Percentiles rank a stretch among this genome's conserved stretches.
phyloP scores from a whole-genome alignment of 2,329 filamentous ascomycete genomes.

The Scopulariopsis brevicaulis region DNA sequence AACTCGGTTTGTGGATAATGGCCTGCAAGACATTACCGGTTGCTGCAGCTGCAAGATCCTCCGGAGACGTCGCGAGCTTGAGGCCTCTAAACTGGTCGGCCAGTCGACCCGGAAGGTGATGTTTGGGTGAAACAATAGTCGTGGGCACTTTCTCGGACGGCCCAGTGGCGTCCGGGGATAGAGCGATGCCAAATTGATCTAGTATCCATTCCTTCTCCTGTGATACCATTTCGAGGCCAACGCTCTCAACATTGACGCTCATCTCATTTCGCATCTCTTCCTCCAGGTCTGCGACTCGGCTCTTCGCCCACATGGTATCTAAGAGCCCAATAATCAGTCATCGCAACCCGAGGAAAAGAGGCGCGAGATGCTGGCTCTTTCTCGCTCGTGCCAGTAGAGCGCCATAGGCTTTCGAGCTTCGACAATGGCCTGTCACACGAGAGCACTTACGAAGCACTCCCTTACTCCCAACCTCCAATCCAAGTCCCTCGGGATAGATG shows the following conservation, averaged over 20 bases:
- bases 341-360: neutral
- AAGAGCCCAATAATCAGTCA: conserved; percentile 31
- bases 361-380: neutral
- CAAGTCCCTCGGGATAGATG: conserved; percentile 70
- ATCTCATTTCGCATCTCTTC: conserved; percentile 67
- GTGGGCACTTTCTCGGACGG: conserved; percentile 3
- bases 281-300: conserved; percentile 62
- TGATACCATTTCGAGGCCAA: conserved; percentile 73
- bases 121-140: neutral
- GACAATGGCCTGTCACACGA: neutral
- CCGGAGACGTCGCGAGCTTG: conserved; percentile 52
- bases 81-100: conserved; percentile 72
- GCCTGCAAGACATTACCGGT: neutral
- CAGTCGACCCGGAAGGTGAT: conserved; percentile 48
- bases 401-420: neutral
- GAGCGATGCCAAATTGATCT: conserved; percentile 58
- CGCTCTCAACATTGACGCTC: conserved; percentile 63
- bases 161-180: neutral
- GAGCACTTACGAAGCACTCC: conserved; percentile 25
- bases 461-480: conserved; percentile 61
- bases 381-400: neutral
- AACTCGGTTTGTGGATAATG: neutral
- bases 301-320: conserved; percentile 85
- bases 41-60: neutral
- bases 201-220: conserved; percentile 81